Evolutionary conservation across 371 early-diverging fungal species (phyloP), one percentile per base, ranked within the genome.

Genomic region (Rhizopus arrhizus): DNA sequence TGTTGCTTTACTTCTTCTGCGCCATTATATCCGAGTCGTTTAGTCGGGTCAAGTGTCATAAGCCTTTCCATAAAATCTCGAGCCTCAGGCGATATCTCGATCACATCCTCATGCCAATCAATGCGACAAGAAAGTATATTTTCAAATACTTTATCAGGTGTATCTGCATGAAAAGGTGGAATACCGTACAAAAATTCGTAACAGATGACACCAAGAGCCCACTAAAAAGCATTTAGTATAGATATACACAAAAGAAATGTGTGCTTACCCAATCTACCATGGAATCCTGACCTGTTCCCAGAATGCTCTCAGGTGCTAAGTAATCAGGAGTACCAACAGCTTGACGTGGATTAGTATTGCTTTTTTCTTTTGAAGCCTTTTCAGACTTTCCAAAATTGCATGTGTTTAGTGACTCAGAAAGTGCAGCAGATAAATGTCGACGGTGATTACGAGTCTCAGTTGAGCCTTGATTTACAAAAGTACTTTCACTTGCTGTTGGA

Each of bases 281-380:
- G 0, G 85, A 82, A 66, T 91, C 93, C 59, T 95, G 92, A 4
- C 91, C 91, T 34, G 91, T 77, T 35, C 95, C 95, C 33, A 92
- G 67, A 22, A 98, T 91, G 65, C 91, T 91, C 66, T 98, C 99
- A 4, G 97, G 97, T 1, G 97, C 96, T 59, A 98, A 78, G 68
- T 97, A 98, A 71, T 97, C 99, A 0, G 99, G 99, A 11, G 99
- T 98, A 9, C 99, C 99, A 10, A 94, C 92, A 56, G 80, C 80
- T 32, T 62, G 61, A 3, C 63, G 55, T 5, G 63, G 56, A 5
- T 53, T 45, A 12, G 51, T 50, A 9, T 10, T 47, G 11, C 34
- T 48, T 3, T 61, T 46, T 28, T 53, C 47, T 33, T 56, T 49
- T 1, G 11, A 34, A 8, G 45, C 53, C 16, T 58, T 49, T 4